phyloP scores from a whole-genome alignment of 129 eudicot species.

The Artemisia tridentata region DNA sequence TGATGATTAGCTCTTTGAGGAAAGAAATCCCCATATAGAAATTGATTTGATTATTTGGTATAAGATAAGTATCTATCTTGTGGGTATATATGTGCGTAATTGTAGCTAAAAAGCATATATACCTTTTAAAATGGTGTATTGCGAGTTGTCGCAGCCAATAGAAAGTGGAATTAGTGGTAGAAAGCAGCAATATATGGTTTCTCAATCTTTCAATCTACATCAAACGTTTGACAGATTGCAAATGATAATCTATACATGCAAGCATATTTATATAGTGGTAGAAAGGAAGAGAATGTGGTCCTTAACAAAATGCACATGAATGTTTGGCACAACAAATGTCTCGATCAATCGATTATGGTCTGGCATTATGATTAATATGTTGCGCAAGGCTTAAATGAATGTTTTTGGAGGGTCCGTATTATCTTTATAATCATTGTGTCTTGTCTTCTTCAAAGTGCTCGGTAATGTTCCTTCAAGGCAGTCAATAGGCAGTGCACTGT shows the following conservation, averaged over 20 bases:
- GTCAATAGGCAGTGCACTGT: neutral
- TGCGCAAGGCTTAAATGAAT: no score
- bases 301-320: constrained; percentile 1
- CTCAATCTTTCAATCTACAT: constrained; percentile 2
- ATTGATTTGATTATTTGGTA: no score
- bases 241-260: neutral
- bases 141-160: constrained; percentile 14
- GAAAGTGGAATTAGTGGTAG: constrained; percentile 22
- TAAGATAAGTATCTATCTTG: constrained; percentile 1
- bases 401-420: no score
- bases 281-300: constrained; percentile 23
- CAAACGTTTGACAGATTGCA: neutral
- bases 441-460: neutral
- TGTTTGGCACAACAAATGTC: constrained; percentile 20
- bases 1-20: neutral
- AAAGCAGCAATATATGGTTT: constrained; percentile 30
- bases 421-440: neutral
- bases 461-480: neutral
- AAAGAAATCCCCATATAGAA: neutral
- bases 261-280: constrained; percentile 15
- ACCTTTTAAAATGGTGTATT: constrained; percentile 2
- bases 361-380: neutral
- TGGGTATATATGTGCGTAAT: constrained; percentile 11
- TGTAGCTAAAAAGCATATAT: neutral
- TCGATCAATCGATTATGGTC: constrained; percentile 4